These are phyloP conservation scores for Backusella circina DNA, from an alignment of 192 early-diverging fungal species.

Conservation along the genomic window DNA sequence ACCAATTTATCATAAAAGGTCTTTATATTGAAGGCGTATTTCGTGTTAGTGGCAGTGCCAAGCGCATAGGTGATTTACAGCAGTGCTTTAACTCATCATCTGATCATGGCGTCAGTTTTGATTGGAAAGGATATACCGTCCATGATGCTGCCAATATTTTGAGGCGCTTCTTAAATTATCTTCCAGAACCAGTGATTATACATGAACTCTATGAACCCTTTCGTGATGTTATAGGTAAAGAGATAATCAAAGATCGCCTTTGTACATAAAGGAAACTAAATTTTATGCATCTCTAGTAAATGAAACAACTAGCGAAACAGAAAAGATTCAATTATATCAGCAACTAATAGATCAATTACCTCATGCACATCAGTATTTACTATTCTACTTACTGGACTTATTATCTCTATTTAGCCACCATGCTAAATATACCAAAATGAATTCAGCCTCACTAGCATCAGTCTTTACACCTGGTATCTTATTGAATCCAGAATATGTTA, in stretches of 20 bases:
- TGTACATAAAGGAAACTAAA: neutral
- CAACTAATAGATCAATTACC: slow-evolving; percentile 50
- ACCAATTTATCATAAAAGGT: neutral
- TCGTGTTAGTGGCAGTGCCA: slow-evolving; percentile 73
- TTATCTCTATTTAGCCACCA: slow-evolving; percentile 49
- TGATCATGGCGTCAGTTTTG: slow-evolving; percentile 58
- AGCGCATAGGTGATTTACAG: slow-evolving; percentile 68
- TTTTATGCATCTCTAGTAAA: slow-evolving; percentile 1
- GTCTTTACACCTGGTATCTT: slow-evolving; percentile 73
- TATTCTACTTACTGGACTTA: slow-evolving; percentile 68
- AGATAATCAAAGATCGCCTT: neutral
- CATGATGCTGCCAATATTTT: slow-evolving; percentile 78
- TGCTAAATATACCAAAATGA: slow-evolving; percentile 62
- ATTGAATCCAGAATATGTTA: slow-evolving; percentile 61
- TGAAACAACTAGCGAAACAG: slow-evolving; percentile 5
- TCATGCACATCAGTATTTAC: slow-evolving; percentile 55
- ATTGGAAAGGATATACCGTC: slow-evolving; percentile 66
- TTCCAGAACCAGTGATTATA: slow-evolving; percentile 71
- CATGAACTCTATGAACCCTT: slow-evolving; percentile 61
- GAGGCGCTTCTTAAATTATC: slow-evolving; percentile 65
- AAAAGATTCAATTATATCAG: slow-evolving; percentile 46
- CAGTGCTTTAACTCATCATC: slow-evolving; percentile 62
- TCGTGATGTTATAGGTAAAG: slow-evolving; percentile 53
- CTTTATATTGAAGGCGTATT: slow-evolving; percentile 62
- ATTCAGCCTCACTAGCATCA: slow-evolving; percentile 66